phyloP scores from a whole-genome alignment of 495 filamentous ascomycete genomes.

The Letharia lupina region DNA sequence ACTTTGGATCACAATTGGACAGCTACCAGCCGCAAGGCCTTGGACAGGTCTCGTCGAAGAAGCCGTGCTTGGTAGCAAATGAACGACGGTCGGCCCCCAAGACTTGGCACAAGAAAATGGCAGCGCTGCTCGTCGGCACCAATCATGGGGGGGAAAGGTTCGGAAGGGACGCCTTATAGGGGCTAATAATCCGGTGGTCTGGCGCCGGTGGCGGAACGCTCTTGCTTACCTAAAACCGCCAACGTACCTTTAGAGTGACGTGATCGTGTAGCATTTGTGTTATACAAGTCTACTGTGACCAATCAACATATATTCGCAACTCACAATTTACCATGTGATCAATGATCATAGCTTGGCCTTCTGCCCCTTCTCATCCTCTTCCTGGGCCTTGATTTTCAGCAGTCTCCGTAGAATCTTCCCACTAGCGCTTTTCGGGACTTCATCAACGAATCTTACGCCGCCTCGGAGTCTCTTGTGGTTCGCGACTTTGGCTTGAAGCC shows the following conservation, averaged over 20 bases:
- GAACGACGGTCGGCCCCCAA: not conserved
- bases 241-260: not conserved
- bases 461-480: slow-evolving; percentile 73
- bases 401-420: slow-evolving; percentile 84
- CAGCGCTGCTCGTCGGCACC: not conserved
- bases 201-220: not conserved
- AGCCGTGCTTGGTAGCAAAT: not conserved
- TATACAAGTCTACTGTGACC: not conserved
- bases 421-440: slow-evolving; percentile 73
- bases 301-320: not conserved
- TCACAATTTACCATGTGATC: not conserved
- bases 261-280: not conserved
- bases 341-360: slow-evolving; percentile 25
- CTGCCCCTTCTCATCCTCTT: slow-evolving; percentile 34
- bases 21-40: not conserved
- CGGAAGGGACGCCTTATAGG: not conserved
- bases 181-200: not conserved
- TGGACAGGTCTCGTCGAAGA: not conserved
- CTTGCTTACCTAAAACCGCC: not conserved
- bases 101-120: not conserved
- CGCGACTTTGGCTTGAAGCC: slow-evolving; percentile 55
- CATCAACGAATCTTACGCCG: slow-evolving; percentile 72
- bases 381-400: slow-evolving; percentile 45
- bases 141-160: not conserved
- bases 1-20: not conserved